These are phyloP conservation scores for Suillus clintonianus DNA, from an alignment of 768 basidiomycete species.

Conservation along the genomic window DNA sequence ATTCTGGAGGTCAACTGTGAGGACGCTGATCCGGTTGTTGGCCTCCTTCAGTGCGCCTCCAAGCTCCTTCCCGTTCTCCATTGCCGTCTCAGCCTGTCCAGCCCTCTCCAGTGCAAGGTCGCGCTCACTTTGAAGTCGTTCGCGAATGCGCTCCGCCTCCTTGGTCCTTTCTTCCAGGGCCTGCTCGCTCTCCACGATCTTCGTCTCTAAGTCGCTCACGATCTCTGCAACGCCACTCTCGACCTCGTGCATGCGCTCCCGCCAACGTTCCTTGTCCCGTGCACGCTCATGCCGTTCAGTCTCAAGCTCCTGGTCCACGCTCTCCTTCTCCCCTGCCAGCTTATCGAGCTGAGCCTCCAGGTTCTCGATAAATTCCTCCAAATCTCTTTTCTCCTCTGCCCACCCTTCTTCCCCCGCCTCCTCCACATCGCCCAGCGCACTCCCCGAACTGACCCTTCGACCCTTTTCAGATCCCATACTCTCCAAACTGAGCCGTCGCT, in stretches of 20 bases:
- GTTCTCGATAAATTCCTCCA: slow-evolving; percentile 48
- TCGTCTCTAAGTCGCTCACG: slow-evolving; percentile 63
- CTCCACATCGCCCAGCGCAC: slow-evolving; percentile 56
- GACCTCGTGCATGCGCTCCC: slow-evolving; percentile 69
- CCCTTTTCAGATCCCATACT: slow-evolving; percentile 32
- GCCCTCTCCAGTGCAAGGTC: slow-evolving; percentile 60
- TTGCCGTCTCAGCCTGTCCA: slow-evolving; percentile 60
- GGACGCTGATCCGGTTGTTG: slow-evolving; percentile 56
- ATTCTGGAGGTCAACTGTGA: slow-evolving; percentile 60
- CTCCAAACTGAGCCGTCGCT: slow-evolving; percentile 25
- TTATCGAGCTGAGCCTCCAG: slow-evolving; percentile 37
- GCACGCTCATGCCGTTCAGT: slow-evolving; percentile 59
- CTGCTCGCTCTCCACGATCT: slow-evolving; percentile 53
- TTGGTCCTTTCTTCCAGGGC: slow-evolving; percentile 41
- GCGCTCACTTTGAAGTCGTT: slow-evolving; percentile 50
- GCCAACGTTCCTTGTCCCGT: slow-evolving; percentile 70
- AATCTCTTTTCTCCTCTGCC: slow-evolving; percentile 67
- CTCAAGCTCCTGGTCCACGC: slow-evolving; percentile 47
- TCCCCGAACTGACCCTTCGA: slow-evolving; percentile 54
- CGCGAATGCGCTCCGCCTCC: slow-evolving; percentile 47
- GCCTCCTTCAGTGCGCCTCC: slow-evolving; percentile 68
- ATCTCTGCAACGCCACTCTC: slow-evolving; percentile 70
- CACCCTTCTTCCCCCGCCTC: slow-evolving; percentile 65
- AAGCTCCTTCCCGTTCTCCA: slow-evolving; percentile 67
- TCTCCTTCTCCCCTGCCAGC: slow-evolving; percentile 47